phyloP scores from a whole-genome alignment of 1,284 basidiomycete species.

The Papiliotrema terrestris region DNA sequence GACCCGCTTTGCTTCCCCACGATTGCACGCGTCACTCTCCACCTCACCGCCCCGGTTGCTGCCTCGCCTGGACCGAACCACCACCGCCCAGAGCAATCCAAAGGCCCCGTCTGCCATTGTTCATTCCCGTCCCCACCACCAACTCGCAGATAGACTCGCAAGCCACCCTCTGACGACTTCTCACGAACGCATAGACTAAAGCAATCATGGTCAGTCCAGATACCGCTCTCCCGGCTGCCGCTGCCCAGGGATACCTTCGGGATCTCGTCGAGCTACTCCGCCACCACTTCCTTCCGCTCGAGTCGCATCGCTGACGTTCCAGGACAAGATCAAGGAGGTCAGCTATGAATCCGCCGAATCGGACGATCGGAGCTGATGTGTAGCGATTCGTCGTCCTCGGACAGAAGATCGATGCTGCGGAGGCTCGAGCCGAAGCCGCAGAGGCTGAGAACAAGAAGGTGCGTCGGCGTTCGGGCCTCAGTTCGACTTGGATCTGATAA shows the following conservation, averaged over 20 bases:
- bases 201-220: neutral
- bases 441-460: slow-evolving; percentile 77
- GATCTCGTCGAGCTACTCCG: neutral
- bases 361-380: neutral
- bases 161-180: too few relatives aligned
- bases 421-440: slow-evolving; percentile 74
- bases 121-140: too few relatives aligned
- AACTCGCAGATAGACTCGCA: too few relatives aligned
- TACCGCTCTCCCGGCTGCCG: neutral
- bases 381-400: slow-evolving; percentile 65
- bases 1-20: too few relatives aligned
- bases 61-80: too few relatives aligned
- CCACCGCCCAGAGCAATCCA: too few relatives aligned
- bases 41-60: too few relatives aligned
- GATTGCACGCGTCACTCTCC: too few relatives aligned
- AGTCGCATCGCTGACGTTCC: neutral
- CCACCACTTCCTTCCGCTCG: neutral
- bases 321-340: slow-evolving; percentile 59
- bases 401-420: slow-evolving; percentile 77
- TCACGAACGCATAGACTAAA: neutral
- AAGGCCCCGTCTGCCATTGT: too few relatives aligned
- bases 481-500: neutral
- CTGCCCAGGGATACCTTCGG: neutral
- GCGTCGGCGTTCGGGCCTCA: slow-evolving; percentile 8
- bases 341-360: slow-evolving; percentile 12